These are phyloP conservation scores for Viridothelium virens DNA, from an alignment of 495 filamentous ascomycete species.

Conservation along the genomic window DNA sequence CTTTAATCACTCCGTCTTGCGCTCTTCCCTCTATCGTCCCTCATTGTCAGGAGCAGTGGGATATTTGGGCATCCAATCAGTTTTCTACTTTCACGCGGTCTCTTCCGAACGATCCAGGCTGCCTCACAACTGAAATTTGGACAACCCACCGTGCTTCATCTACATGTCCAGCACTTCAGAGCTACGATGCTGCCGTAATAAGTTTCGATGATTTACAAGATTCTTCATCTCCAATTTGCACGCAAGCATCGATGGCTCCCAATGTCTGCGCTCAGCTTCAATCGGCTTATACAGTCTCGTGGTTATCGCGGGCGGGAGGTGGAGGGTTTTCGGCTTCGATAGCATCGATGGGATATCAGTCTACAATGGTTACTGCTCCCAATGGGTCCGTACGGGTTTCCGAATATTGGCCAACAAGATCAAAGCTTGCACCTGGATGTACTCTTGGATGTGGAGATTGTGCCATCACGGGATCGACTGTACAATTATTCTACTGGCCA, in stretches of 20 bases:
- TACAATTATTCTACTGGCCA: slow-evolving; percentile 18
- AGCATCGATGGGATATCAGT: background rate
- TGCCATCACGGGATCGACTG: slow-evolving; percentile 14
- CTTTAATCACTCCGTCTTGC: background rate
- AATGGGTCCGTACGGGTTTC: background rate
- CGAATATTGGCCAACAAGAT: slow-evolving; percentile 10
- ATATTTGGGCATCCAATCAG: background rate
- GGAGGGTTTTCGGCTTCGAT: background rate
- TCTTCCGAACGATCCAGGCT: background rate
- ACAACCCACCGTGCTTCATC: background rate
- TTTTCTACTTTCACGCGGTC: background rate
- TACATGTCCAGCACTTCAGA: background rate
- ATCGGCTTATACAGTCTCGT: background rate
- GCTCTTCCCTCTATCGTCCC: background rate
- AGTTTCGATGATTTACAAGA: background rate
- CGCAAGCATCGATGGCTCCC: background rate
- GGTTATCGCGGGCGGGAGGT: background rate
- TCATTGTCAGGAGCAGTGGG: background rate
- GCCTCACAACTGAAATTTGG: background rate
- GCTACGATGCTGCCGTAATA: background rate
- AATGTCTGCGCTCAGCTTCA: background rate
- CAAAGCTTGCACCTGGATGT: slow-evolving; percentile 7
- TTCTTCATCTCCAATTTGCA: background rate
- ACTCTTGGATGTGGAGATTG: slow-evolving; percentile 16
- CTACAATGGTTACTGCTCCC: background rate